Base-by-base conservation (phyloP, 192 early-diverging fungal genomes). In the Podila epigama region DNA sequence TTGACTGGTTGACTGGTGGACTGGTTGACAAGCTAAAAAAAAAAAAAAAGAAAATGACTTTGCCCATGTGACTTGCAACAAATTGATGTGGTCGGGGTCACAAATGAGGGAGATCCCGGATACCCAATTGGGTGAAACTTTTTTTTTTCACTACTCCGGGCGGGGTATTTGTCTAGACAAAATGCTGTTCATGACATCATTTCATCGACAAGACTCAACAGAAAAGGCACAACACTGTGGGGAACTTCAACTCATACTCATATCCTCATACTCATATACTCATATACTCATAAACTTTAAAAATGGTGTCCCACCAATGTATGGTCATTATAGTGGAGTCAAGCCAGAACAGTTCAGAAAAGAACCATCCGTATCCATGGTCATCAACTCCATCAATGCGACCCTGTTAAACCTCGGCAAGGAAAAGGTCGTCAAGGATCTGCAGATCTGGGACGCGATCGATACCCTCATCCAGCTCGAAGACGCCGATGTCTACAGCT, bases 401-500 rank as follows among this genome's bases (percentile, higher is more conserved):
- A 95, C 94, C 6, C 82, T 97, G 32, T 87, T 95, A 58, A 93
- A 94, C 75, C 85, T 92, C 51, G 93, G 92, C n/a, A 87, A 91
- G 65, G 85, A 88, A 40, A 82, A 82, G 40, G 85, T 83, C 32
- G 81, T 89, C 34, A 88, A 87, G 65, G 75, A 77, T n/a, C 69
- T 90, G 55, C 85, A 87, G 34, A 86, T 98, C 66, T 98, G 97
- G 97, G 89, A 93, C 44, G 82, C 87, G 6, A 84, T 98, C 34
- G 96, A 99, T 79, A 88, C 93, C 34, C 84, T 92, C 16, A 91
- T 96, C 57, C 82, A 94, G 22, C 81, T 96, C 40, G 85, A 89
- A 53, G 91, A 95, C 61, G 94, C 92, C 75, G 93, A 96, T 60
- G 90, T 98, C 9, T 99, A 97, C 82, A 90, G 88, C 34, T 99